Conservation (phyloP, 352 stramenopile genomes). For the Phytophthora nicotianae region DNA sequence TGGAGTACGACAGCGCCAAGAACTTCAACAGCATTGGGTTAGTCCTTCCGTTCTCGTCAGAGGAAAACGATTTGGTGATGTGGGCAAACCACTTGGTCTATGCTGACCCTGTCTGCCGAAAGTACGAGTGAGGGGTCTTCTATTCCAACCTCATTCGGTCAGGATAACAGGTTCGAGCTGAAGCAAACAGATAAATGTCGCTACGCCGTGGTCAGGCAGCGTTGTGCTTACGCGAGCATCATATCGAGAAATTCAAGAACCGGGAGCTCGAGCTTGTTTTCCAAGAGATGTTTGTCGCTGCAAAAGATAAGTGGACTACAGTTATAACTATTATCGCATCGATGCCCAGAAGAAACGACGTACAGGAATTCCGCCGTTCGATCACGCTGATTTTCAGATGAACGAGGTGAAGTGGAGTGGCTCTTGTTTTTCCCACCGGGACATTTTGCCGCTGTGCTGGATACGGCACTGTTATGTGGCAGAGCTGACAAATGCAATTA, state of each 20-base stretch:
- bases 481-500: slow-evolving; percentile 37
- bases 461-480: slow-evolving; percentile 1
- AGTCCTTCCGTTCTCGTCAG: slow-evolving; percentile 77
- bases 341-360: slow-evolving; percentile 10
- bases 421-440: background rate
- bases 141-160: background rate
- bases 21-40: slow-evolving; percentile 89
- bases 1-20: slow-evolving; percentile 83
- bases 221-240: slow-evolving; percentile 51
- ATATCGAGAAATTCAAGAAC: slow-evolving; percentile 71
- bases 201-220: background rate
- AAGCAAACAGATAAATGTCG: background rate
- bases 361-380: slow-evolving; percentile 38
- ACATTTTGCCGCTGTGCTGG: slow-evolving; percentile 10
- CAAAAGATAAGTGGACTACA: slow-evolving; percentile 7
- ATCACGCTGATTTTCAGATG: slow-evolving; percentile 13
- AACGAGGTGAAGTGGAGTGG: slow-evolving; percentile 8
- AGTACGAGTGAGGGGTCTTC: slow-evolving; percentile 65
- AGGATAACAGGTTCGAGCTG: slow-evolving; percentile 4
- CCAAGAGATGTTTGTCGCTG: slow-evolving; percentile 53
- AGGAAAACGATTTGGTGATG: slow-evolving; percentile 84
- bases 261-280: slow-evolving; percentile 51
- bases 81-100: slow-evolving; percentile 85
- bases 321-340: background rate
- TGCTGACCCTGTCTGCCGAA: slow-evolving; percentile 85